Percentiles rank a stretch among this genome's conserved stretches.
phyloP scores from a whole-genome alignment of 306 rosid genomes.

The Prunus mume region DNA sequence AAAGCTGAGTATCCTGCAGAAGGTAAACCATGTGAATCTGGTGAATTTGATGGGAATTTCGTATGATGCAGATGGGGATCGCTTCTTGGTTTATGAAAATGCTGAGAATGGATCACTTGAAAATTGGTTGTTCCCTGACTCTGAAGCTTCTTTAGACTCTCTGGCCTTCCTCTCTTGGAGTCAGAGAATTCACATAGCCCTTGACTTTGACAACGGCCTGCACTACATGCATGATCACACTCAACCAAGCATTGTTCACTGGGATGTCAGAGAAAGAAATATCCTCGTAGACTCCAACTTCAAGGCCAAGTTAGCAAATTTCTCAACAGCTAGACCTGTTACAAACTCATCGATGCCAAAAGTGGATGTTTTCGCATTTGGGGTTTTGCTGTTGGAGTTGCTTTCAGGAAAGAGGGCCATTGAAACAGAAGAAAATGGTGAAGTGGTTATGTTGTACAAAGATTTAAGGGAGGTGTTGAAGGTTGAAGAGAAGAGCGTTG shows the following conservation, averaged over 20 bases:
- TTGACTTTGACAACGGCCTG: slow-evolving; percentile 65
- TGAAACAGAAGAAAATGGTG: slow-evolving; percentile 37
- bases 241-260: slow-evolving; percentile 60
- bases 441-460: slow-evolving; percentile 57
- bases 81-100: slow-evolving; percentile 60
- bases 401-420: slow-evolving; percentile 56
- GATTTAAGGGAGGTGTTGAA: slow-evolving; percentile 44
- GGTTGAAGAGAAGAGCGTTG: slow-evolving; percentile 45
- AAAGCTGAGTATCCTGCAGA: slow-evolving; percentile 65
- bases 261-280: slow-evolving; percentile 54
- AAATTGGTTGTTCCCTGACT: slow-evolving; percentile 41
- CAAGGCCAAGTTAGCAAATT: slow-evolving; percentile 75
- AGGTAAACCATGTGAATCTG: slow-evolving; percentile 67
- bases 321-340: slow-evolving; percentile 52
- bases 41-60: slow-evolving; percentile 62
- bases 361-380: slow-evolving; percentile 63
- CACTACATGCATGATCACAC: slow-evolving; percentile 81
- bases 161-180: slow-evolving; percentile 48
- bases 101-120: slow-evolving; percentile 72
- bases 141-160: slow-evolving; percentile 22
- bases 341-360: slow-evolving; percentile 35
- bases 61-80: slow-evolving; percentile 30
- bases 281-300: slow-evolving; percentile 54
- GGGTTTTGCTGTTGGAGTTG: slow-evolving; percentile 59
- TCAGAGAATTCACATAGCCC: slow-evolving; percentile 61